Percentiles rank a stretch among this genome's conserved stretches.
These are phyloP conservation scores for Trypanosoma congolense DNA, from an alignment of 208 protist species.

Conservation along the genomic window DNA sequence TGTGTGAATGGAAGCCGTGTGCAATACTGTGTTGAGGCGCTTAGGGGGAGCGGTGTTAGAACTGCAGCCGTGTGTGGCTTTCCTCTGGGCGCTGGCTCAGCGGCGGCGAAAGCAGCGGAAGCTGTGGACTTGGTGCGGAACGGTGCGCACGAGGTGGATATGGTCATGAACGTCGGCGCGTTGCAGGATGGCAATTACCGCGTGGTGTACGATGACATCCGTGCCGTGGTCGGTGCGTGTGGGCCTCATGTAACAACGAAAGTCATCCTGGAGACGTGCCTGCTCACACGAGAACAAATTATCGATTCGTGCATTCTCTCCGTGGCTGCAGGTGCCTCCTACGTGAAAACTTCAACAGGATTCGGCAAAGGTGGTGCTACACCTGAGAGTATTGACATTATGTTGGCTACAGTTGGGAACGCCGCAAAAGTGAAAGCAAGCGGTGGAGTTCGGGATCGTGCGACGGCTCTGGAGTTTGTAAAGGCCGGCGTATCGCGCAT, in stretches of 20 bases:
- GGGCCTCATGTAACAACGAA: slow-evolving; percentile 41
- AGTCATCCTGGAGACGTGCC: slow-evolving; percentile 94
- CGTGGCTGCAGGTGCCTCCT: slow-evolving; percentile 82
- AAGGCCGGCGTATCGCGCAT: slow-evolving; percentile 81
- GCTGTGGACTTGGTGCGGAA: slow-evolving; percentile 44
- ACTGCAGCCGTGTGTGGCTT: slow-evolving; percentile 86
- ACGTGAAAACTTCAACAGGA: slow-evolving; percentile 95
- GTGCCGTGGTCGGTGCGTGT: slow-evolving; percentile 53
- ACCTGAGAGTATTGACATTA: slow-evolving; percentile 81
- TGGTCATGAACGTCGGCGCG: slow-evolving; percentile 92
- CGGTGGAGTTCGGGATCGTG: slow-evolving; percentile 84
- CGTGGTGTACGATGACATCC: slow-evolving; percentile 85
- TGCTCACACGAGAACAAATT: slow-evolving; percentile 84
- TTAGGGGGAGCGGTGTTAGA: slow-evolving; percentile 46
- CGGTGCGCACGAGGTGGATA: slow-evolving; percentile 93
- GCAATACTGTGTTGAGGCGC: slow-evolving; percentile 26
- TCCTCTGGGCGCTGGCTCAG: slow-evolving; percentile 86
- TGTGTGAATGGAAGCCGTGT: slow-evolving; percentile 91
- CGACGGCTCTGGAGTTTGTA: slow-evolving; percentile 78
- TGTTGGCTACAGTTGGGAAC: slow-evolving; percentile 88
- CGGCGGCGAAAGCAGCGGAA: slow-evolving; percentile 83
- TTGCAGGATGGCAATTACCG: slow-evolving; percentile 84
- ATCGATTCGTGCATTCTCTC: slow-evolving; percentile 86
- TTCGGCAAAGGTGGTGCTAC: slow-evolving; percentile 88
- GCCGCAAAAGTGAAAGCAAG: slow-evolving; percentile 80